Evolutionary conservation across 305 asterid genomes (phyloP).

Genomic region (Fraxinus ornus): DNA sequence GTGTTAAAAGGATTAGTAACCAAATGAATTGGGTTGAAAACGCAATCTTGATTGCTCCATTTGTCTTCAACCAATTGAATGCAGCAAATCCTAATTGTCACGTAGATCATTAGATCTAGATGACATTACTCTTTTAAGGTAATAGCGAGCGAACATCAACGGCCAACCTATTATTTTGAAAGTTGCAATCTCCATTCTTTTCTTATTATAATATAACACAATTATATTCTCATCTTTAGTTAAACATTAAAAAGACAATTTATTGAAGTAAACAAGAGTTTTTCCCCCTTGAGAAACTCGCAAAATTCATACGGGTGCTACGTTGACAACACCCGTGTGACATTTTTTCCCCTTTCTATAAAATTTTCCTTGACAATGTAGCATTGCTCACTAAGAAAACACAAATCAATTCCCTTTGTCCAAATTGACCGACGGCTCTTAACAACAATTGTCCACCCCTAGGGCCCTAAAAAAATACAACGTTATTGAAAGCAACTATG

Average conservation of each 20-base stretch:
- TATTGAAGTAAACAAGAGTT: too few species aligned
- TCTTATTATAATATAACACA: background rate
- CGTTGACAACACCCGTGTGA: too few species aligned
- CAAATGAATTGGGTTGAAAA: background rate
- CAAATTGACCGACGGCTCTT: too few species aligned
- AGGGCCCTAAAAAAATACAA: too few species aligned
- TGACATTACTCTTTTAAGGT: background rate
- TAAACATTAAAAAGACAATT: too few species aligned
- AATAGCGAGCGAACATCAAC: background rate
- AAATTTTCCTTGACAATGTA: too few species aligned
- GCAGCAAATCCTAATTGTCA: too few species aligned
- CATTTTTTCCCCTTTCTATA: too few species aligned
- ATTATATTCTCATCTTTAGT: background rate
- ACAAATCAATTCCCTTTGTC: background rate
- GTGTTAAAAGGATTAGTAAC: background rate
- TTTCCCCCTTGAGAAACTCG: too few species aligned
- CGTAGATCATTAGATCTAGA: background rate
- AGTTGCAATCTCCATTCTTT: background rate
- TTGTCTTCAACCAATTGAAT: background rate
- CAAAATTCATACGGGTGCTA: too few species aligned
- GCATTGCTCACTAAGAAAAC: background rate
- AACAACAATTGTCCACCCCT: too few species aligned
- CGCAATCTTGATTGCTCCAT: background rate
- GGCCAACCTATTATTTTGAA: background rate
- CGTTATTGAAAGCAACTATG: too few species aligned